Evolutionary conservation across 768 basidiomycete genomes (phyloP).

Genomic region (Postia placenta): DNA sequence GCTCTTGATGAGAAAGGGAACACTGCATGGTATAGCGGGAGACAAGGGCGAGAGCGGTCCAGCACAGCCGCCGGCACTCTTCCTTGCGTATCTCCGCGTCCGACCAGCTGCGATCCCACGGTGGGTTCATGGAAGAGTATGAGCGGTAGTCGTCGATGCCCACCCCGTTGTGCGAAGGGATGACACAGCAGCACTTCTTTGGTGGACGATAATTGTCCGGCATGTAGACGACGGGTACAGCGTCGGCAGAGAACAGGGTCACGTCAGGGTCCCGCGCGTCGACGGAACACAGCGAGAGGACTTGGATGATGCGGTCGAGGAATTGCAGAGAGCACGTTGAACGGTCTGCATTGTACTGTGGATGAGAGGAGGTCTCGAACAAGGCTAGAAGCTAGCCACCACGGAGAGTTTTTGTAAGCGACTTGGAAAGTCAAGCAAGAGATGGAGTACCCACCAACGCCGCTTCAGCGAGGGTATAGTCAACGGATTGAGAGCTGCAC

Average conservation of each 20-base stretch:
- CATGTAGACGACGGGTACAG: constrained; percentile 14
- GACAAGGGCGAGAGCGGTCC: constrained; percentile 60
- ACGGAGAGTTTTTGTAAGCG: too few relatives aligned
- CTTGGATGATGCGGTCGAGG: constrained; percentile 63
- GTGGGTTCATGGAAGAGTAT: constrained; percentile 38
- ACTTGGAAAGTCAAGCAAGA: too few relatives aligned
- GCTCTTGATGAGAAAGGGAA: constrained; percentile 29
- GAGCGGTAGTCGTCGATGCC: not conserved
- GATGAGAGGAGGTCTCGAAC: constrained; percentile 70
- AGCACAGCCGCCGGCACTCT: constrained; percentile 65
- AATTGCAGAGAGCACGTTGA: constrained; percentile 50
- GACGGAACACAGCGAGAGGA: constrained; percentile 48
- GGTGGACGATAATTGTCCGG: constrained; percentile 15
- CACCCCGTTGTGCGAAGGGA: constrained; percentile 20
- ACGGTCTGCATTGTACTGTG: constrained; percentile 47
- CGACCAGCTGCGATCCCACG: constrained; percentile 45
- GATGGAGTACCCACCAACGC: constrained; percentile 54
- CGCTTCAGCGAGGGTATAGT: constrained; percentile 68
- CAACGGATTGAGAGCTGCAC: constrained; percentile 63
- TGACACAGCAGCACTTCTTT: constrained; percentile 26
- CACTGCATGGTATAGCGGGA: constrained; percentile 62
- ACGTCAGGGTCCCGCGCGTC: constrained; percentile 50
- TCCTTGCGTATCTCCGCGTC: constrained; percentile 63
- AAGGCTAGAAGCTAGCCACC: constrained; percentile 58
- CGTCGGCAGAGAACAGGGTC: constrained; percentile 8